phyloP scores from a whole-genome alignment of 139 green algal species.

The Volvox africanus region DNA sequence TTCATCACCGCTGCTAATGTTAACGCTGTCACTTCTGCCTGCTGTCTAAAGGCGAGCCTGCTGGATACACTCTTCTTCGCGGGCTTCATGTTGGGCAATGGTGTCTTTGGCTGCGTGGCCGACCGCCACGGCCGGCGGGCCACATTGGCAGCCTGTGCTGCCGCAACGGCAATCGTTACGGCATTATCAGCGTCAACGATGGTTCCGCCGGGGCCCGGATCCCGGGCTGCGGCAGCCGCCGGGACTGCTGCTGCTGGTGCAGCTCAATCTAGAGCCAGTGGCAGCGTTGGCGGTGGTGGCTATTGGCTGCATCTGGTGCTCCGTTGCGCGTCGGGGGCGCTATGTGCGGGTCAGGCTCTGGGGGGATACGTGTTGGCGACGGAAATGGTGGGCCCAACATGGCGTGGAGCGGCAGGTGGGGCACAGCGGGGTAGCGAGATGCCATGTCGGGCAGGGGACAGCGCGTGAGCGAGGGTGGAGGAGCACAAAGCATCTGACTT shows the following conservation, averaged over 20 bases:
- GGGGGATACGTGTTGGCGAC: constrained; percentile 41
- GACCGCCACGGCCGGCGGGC: constrained; percentile 27
- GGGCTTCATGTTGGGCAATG: constrained; percentile 47
- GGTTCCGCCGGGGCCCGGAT: not conserved
- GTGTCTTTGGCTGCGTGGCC: constrained; percentile 1
- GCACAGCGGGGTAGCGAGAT: not conserved
- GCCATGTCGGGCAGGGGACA: no score
- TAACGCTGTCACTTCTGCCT: not conserved
- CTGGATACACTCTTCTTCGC: constrained; percentile 44
- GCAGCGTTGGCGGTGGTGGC: not conserved
- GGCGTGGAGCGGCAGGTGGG: constrained; percentile 41
- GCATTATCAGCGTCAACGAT: not conserved
- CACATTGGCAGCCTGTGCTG: not conserved
- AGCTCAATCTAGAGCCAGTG: not conserved
- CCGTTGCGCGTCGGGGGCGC: not conserved
- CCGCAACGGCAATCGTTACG: not conserved
- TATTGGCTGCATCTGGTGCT: constrained; percentile 19
- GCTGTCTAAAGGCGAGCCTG: not conserved
- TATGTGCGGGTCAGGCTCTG: constrained; percentile 31
- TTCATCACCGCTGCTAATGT: not conserved
- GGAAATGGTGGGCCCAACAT: constrained; percentile 37
- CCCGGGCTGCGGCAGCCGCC: not conserved
- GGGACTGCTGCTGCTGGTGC: not conserved
- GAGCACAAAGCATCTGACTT: no score
- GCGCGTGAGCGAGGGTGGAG: no score